phyloP scores from a whole-genome alignment of 441 rosid species.

The Erodium texanum region DNA sequence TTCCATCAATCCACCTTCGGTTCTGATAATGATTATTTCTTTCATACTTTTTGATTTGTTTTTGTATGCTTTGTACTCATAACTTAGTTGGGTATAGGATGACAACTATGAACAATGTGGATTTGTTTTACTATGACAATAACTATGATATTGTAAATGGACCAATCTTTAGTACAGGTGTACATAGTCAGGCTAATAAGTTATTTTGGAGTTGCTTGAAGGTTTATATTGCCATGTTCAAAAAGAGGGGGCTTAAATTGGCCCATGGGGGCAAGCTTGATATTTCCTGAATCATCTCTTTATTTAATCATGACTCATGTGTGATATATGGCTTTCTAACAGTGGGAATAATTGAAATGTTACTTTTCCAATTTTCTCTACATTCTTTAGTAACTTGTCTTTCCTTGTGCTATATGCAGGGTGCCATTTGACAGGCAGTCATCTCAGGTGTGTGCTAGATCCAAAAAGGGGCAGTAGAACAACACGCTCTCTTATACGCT shows the following conservation, averaged over 20 bases:
- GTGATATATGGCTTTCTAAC: slow-evolving; percentile 1
- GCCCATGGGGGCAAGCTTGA: neutral
- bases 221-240: neutral
- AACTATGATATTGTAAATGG: neutral
- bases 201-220: neutral
- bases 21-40: neutral
- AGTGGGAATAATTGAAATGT: neutral
- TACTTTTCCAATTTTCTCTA: slow-evolving; percentile 3
- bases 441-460: slow-evolving; percentile 49
- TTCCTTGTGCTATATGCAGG: slow-evolving; percentile 39
- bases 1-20: neutral
- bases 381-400: slow-evolving; percentile 15
- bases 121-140: neutral
- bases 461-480: neutral
- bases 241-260: neutral
- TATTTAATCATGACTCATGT: neutral
- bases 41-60: neutral
- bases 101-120: neutral
- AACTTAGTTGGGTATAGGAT: neutral
- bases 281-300: neutral
- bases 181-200: neutral
- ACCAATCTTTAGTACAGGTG: neutral
- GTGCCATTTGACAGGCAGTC: slow-evolving; percentile 46
- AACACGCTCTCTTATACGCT: neutral
- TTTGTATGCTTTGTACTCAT: neutral